Conservation (phyloP, 2,329 filamentous ascomycete genomes). For the Fusarium azukiicola region DNA sequence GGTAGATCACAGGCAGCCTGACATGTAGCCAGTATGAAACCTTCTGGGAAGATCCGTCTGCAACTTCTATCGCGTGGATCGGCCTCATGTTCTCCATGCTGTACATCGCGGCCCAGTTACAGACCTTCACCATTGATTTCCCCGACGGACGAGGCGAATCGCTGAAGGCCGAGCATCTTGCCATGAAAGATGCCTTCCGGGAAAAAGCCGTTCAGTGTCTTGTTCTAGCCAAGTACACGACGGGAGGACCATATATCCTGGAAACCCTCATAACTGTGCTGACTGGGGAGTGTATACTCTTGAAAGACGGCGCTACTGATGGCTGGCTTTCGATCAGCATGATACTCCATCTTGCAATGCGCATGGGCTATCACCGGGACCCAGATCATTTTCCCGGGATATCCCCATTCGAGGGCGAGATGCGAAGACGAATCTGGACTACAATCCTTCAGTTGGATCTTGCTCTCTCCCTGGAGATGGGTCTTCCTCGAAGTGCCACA, state of each 20-base stretch:
- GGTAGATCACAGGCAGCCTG: constrained; percentile 23
- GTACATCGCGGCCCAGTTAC: constrained; percentile 40
- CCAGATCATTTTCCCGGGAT: constrained; percentile 37
- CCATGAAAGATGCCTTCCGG: constrained; percentile 39
- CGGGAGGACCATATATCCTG: constrained; percentile 36
- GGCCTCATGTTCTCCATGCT: constrained; percentile 44
- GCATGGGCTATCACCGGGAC: constrained; percentile 45
- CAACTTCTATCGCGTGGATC: constrained; percentile 37
- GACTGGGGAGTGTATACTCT: constrained; percentile 37
- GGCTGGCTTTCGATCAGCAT: constrained; percentile 37
- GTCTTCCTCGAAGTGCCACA: constrained; percentile 62
- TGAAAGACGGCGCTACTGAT: constrained; percentile 25
- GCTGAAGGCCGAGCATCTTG: constrained; percentile 32
- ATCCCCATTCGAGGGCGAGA: constrained; percentile 70
- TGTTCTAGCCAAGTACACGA: constrained; percentile 34
- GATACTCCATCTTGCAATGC: constrained; percentile 42
- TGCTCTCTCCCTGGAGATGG: constrained; percentile 81
- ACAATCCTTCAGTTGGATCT: constrained; percentile 77
- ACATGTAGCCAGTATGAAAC: constrained; percentile 39
- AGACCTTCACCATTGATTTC: constrained; percentile 26
- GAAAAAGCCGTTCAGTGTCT: constrained; percentile 42
- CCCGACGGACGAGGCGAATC: constrained; percentile 30
- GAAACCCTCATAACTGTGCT: constrained; percentile 40
- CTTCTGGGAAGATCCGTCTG: constrained; percentile 36
- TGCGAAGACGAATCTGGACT: constrained; percentile 72